phyloP scores from a whole-genome alignment of 164 flowering plant species.

The Chimonanthus praecox region DNA sequence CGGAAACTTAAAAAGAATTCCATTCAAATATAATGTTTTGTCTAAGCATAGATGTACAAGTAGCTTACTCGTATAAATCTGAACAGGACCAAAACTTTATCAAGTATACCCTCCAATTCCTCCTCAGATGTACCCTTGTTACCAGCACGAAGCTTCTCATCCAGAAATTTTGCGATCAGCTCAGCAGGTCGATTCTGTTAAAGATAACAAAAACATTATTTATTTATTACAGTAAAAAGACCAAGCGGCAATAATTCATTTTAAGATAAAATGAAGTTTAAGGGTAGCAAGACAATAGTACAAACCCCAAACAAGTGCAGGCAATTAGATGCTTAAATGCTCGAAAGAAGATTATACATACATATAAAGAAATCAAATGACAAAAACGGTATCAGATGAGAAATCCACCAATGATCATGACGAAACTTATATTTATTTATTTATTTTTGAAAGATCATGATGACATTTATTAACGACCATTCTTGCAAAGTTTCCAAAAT shows the following conservation, averaged over 20 bases:
- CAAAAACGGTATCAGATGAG: no score
- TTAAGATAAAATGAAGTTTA: background rate
- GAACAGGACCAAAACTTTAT: slow-evolving; percentile 90
- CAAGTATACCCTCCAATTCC: slow-evolving; percentile 93
- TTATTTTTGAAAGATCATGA: background rate
- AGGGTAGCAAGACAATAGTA: background rate
- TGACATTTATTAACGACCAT: background rate
- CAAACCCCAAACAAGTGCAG: background rate
- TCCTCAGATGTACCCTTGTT: slow-evolving; percentile 99
- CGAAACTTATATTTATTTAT: background rate
- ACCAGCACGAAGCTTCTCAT: slow-evolving; percentile 99
- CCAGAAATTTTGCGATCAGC: slow-evolving; percentile 95
- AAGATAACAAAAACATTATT: slow-evolving; percentile 7
- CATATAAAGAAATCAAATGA: background rate
- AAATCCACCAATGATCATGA: background rate
- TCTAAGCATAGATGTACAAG: background rate
- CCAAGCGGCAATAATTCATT: background rate
- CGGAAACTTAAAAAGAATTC: background rate
- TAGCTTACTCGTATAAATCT: slow-evolving; percentile 85
- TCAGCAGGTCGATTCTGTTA: slow-evolving; percentile 95
- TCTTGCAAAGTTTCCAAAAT: background rate
- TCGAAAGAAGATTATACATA: background rate
- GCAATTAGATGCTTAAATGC: background rate
- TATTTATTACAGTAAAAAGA: background rate
- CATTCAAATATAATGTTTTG: background rate